Evolutionary conservation across 768 basidiomycete genomes (phyloP).

Genomic region (Chiua virens): DNA sequence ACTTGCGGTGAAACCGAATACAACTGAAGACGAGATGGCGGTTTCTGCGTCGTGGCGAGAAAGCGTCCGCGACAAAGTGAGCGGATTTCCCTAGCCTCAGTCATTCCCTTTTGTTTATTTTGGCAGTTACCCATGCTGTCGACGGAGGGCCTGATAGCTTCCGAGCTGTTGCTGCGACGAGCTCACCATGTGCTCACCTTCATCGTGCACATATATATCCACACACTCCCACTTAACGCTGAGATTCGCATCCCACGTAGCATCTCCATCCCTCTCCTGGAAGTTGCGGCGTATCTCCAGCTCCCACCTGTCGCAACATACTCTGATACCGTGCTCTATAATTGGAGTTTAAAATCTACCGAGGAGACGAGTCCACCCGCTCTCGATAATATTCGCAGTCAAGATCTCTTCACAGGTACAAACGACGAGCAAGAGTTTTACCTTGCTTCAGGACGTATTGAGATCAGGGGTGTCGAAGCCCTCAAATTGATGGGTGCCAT

Average conservation of each 20-base stretch:
- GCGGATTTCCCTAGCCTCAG: slow-evolving; percentile 9
- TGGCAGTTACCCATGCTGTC: slow-evolving; percentile 55
- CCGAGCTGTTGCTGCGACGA: too few relatives aligned
- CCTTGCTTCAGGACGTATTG: slow-evolving; percentile 81
- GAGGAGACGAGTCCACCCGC: too few relatives aligned
- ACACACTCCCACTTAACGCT: too few relatives aligned
- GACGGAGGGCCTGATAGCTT: slow-evolving; percentile 42
- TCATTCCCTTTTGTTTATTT: background rate
- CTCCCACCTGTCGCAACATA: too few relatives aligned
- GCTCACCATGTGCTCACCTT: too few relatives aligned
- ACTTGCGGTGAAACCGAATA: slow-evolving; percentile 48
- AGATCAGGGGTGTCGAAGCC: slow-evolving; percentile 80
- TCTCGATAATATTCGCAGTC: slow-evolving; percentile 65
- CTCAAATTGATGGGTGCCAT: slow-evolving; percentile 82
- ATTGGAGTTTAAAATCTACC: too few relatives aligned
- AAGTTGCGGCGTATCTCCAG: slow-evolving; percentile 66
- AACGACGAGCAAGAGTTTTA: slow-evolving; percentile 86
- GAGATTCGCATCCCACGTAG: too few relatives aligned
- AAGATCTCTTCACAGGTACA: slow-evolving; percentile 75
- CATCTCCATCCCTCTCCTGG: too few relatives aligned
- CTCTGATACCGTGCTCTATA: too few relatives aligned
- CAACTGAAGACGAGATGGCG: slow-evolving; percentile 36
- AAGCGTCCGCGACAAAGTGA: slow-evolving; percentile 48
- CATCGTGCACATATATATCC: too few relatives aligned
- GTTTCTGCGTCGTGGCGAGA: slow-evolving; percentile 55